phyloP scores from a whole-genome alignment of 495 filamentous ascomycete species.

The Xylaria longipes region DNA sequence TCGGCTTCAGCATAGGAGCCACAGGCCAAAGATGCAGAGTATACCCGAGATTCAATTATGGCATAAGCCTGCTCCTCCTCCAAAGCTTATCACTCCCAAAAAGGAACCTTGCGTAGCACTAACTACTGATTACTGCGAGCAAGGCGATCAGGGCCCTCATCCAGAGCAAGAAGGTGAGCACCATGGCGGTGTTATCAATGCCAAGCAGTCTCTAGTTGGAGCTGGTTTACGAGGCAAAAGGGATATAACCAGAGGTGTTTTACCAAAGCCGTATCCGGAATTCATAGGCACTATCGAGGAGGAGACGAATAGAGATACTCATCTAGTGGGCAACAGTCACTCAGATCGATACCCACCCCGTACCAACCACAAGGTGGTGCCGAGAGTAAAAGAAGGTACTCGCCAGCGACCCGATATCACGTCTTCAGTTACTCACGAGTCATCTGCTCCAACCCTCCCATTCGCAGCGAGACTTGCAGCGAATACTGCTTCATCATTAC shows the following conservation, averaged over 20 bases:
- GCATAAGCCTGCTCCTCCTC: slow-evolving; percentile 10
- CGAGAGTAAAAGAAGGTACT: neutral
- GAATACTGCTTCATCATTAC: slow-evolving; percentile 42
- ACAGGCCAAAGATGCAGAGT: slow-evolving; percentile 21
- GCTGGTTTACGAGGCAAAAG: slow-evolving; percentile 33
- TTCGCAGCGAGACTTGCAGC: slow-evolving; percentile 42
- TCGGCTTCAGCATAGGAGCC: slow-evolving; percentile 20
- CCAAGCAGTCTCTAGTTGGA: slow-evolving; percentile 18
- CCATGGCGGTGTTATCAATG: neutral
- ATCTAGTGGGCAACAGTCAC: slow-evolving; percentile 20
- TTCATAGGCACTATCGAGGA: slow-evolving; percentile 39
- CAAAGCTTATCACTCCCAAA: slow-evolving; percentile 21
- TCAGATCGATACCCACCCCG: slow-evolving; percentile 6
- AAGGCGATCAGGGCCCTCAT: slow-evolving; percentile 16
- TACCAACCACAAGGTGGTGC: slow-evolving; percentile 11
- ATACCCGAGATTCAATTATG: slow-evolving; percentile 20
- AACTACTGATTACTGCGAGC: slow-evolving; percentile 11
- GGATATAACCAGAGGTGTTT: slow-evolving; percentile 28
- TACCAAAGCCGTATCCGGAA: slow-evolving; percentile 26
- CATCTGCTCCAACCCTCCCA: slow-evolving; percentile 37
- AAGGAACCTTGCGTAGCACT: slow-evolving; percentile 15
- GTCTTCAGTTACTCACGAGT: slow-evolving; percentile 30
- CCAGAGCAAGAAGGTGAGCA: slow-evolving; percentile 5
- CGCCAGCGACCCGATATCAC: slow-evolving; percentile 9
- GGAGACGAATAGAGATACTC: slow-evolving; percentile 37